A percentile compares a stretch with the other conserved stretches of the same genome.
These are phyloP conservation scores for Flaveria sonorensis DNA, from an alignment of 129 eudicot species.

Conservation along the genomic window DNA sequence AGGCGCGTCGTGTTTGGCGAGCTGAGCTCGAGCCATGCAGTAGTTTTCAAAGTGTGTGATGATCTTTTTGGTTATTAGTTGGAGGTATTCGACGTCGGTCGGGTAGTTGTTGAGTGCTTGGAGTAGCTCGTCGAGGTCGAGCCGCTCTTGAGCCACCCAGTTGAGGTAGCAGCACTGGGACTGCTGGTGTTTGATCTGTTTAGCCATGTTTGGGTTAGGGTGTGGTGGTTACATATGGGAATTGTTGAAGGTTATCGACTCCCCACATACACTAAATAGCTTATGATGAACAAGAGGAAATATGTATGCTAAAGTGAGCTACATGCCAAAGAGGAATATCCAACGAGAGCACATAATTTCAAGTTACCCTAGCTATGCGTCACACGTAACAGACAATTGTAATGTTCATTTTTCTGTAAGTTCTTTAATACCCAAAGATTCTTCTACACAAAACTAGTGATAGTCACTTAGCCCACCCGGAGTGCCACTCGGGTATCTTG, in stretches of 20 bases:
- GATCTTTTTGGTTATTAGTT: constrained; percentile 30
- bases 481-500: too few relatives aligned
- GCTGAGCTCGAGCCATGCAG: constrained; percentile 24
- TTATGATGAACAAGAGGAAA: background rate
- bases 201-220: constrained; percentile 16
- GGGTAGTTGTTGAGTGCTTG: constrained; percentile 29
- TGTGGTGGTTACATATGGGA: background rate
- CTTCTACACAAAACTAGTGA: too few relatives aligned
- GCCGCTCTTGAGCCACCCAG: constrained; percentile 49
- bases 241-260: background rate
- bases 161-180: constrained; percentile 35
- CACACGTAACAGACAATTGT: background rate
- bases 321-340: background rate
- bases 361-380: background rate
- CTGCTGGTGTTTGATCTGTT: constrained; percentile 28
- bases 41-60: constrained; percentile 53
- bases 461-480: too few relatives aligned
- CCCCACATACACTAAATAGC: constrained; percentile 13
- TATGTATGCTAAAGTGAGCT: background rate
- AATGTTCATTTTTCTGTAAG: background rate
- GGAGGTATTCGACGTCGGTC: constrained; percentile 26
- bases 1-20: constrained; percentile 41
- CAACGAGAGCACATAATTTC: background rate
- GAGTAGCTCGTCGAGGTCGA: constrained; percentile 46
- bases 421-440: too few relatives aligned